Conservation (phyloP, 202 grass and related monocot genomes). For the Dendrocalamus latiflorus region DNA sequence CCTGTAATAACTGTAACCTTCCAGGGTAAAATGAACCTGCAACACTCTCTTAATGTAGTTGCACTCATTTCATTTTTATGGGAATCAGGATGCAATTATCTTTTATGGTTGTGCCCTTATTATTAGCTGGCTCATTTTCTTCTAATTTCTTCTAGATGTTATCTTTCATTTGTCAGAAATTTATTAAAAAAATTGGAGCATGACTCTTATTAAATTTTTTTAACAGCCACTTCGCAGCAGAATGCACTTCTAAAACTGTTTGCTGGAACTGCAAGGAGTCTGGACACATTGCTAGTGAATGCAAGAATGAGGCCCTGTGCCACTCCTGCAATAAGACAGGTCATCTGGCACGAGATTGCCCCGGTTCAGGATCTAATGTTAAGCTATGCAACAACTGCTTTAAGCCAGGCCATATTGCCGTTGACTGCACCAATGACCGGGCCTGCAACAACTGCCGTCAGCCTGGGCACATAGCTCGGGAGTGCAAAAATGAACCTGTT, state of each 20-base stretch:
- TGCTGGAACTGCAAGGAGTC: slow-evolving; percentile 93
- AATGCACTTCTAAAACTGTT: slow-evolving; percentile 63
- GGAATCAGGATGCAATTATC: neutral
- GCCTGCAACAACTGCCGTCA: slow-evolving; percentile 94
- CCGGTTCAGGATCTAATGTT: slow-evolving; percentile 37
- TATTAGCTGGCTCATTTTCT: slow-evolving; percentile 12
- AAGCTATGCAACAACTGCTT: slow-evolving; percentile 89
- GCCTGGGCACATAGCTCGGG: slow-evolving; percentile 72
- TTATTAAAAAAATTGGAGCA: neutral
- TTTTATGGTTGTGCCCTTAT: neutral
- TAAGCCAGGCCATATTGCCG: slow-evolving; percentile 71
- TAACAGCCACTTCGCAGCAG: slow-evolving; percentile 68
- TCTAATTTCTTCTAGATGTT: slow-evolving; percentile 10
- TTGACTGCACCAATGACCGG: slow-evolving; percentile 70
- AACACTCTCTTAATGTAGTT: slow-evolving; percentile 4
- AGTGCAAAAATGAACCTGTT: slow-evolving; percentile 77
- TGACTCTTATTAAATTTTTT: neutral
- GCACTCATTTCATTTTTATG: neutral
- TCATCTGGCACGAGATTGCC: slow-evolving; percentile 73
- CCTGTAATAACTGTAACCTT: slow-evolving; percentile 80
- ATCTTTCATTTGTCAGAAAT: slow-evolving; percentile 8
- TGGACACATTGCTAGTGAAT: slow-evolving; percentile 74
- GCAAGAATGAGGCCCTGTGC: slow-evolving; percentile 74
- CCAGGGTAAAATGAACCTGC: slow-evolving; percentile 55
- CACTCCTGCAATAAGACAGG: slow-evolving; percentile 79